Conservation (phyloP, 2,329 filamentous ascomycete species). For the Aspergillus awamori region DNA sequence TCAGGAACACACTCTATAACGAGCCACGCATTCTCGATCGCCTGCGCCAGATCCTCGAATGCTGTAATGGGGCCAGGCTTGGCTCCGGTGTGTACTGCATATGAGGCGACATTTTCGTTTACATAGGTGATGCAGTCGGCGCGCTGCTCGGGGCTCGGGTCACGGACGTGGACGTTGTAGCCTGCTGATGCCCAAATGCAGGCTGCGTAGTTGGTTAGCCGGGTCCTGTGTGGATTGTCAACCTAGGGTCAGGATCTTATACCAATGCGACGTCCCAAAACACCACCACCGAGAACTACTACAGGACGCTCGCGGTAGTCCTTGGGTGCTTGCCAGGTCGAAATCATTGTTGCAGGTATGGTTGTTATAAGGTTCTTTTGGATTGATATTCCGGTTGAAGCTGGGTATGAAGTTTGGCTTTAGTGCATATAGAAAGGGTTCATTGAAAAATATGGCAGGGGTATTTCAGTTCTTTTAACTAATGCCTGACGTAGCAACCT, state of each 20-base stretch:
- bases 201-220: conserved; percentile 14
- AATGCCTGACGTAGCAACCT: too few species aligned
- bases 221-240: background rate
- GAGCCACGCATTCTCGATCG: conserved; percentile 54
- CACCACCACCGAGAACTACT: conserved; percentile 46
- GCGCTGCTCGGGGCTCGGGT: conserved; percentile 36
- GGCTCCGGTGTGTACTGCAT: conserved; percentile 30
- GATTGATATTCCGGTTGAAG: too few species aligned
- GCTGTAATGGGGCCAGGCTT: background rate
- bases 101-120: conserved; percentile 35
- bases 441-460: too few species aligned
- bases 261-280: conserved; percentile 46
- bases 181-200: conserved; percentile 40
- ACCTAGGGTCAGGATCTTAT: background rate
- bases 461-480: too few species aligned
- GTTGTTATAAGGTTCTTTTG: too few species aligned
- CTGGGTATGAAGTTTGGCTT: too few species aligned
- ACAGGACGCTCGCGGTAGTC: conserved; percentile 43
- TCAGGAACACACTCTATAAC: conserved; percentile 59
- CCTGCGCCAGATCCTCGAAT: conserved; percentile 14
- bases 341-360: conserved; percentile 17
- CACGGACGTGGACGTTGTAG: conserved; percentile 33
- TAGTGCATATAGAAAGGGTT: too few species aligned
- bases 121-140: conserved; percentile 37
- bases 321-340: conserved; percentile 28